Conservation (phyloP, 768 basidiomycete species). For the Filobasidium floriforme region DNA sequence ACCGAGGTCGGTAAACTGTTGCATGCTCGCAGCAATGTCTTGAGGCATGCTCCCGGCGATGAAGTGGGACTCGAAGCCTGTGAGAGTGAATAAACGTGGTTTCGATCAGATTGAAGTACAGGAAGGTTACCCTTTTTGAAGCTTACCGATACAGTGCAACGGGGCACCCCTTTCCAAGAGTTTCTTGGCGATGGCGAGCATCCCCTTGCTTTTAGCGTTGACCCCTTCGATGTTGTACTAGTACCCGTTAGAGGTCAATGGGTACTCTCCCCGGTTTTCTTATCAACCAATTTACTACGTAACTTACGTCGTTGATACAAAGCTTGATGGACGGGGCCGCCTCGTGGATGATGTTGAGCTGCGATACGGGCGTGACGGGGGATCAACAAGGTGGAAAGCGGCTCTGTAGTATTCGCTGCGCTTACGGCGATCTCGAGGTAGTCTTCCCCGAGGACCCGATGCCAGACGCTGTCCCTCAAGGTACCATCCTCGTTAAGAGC, state of each 20-base stretch:
- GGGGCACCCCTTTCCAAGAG: slow-evolving; percentile 28
- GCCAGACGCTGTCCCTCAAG: slow-evolving; percentile 28
- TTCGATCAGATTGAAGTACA: background rate
- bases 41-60: slow-evolving; percentile 19
- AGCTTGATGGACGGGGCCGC: slow-evolving; percentile 35
- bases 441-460: slow-evolving; percentile 33
- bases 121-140: slow-evolving; percentile 27
- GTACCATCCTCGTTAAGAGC: slow-evolving; percentile 36
- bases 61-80: slow-evolving; percentile 14
- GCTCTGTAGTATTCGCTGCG: background rate
- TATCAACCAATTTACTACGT: no score
- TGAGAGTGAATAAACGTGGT: slow-evolving; percentile 24
- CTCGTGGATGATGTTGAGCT: slow-evolving; percentile 31
- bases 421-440: slow-evolving; percentile 30
- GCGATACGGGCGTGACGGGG: background rate
- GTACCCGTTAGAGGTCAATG: no score
- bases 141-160: slow-evolving; percentile 33
- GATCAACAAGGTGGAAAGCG: background rate
- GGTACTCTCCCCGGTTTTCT: no score
- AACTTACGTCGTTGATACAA: slow-evolving; percentile 38
- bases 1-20: slow-evolving; percentile 34
- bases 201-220: slow-evolving; percentile 35
- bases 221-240: slow-evolving; percentile 31
- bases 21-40: slow-evolving; percentile 28
- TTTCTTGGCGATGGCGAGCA: slow-evolving; percentile 25